Base-by-base conservation (phyloP, 1,284 basidiomycete species). In the Coniferiporia sulphurascens region DNA sequence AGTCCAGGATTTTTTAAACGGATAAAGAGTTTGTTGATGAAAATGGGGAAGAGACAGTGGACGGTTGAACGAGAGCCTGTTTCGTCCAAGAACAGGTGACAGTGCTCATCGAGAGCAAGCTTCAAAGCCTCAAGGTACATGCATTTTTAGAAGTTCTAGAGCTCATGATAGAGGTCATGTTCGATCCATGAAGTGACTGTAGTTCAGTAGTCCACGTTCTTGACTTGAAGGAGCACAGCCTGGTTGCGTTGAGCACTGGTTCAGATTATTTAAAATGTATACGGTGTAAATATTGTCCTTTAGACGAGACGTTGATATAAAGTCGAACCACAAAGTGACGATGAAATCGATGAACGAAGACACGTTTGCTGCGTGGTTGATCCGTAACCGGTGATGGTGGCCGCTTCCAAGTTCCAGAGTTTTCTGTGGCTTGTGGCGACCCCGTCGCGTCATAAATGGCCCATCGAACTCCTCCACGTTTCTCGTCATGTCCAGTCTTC, bases 391-490 rank as follows among this genome's bases (percentile, higher is more conserved):
- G 48, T 48, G 45, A 19, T 48, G 54, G 34, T 56, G 54, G 54
- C 48, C 27, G 27, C 27, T 27, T 27, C 27, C 27, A 48, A 21
- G 54, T 56, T 56, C 54, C 21, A 56, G 54, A 56, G 54, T 12
- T 56, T 56, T 56, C 54, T 56, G 36, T 46, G 44, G 32, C 32
- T 50, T 19, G 17, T 15, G 13, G 43, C 15, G 12, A 17, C 53
- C 15, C 38, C 38, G 38, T 12, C 12, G 9, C 44, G 41, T 43
- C n/a, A n/a, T 43, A 43, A n/a, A 12, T 43, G 41, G 10, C 41
- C n/a, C n/a, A n/a, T 15, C 44, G 17, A 48, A 41, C 54, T 38
- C 46, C 53, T 32, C 41, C 15, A 32, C 27, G 48, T 15, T n/a
- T n/a, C 32, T 48, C 36, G 48, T 45, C 45, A 56, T 56, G 54